phyloP scores from a whole-genome alignment of 2,329 filamentous ascomycete genomes.

The Xenosphaeropsis pyriputrescens region DNA sequence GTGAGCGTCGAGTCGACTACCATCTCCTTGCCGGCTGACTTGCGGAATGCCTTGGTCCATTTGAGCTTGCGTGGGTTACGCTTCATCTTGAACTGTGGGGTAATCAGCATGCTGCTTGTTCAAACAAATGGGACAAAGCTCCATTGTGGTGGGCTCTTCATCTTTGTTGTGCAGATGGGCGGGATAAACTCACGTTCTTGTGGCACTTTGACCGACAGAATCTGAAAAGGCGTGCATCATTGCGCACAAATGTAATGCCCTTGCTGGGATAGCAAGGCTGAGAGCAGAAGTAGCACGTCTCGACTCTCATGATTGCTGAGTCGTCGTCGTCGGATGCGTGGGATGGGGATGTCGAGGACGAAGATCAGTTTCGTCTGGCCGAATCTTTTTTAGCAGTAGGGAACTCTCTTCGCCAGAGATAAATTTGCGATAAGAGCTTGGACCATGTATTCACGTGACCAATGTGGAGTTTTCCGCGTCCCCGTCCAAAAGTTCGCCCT shows the following conservation, averaged over 20 bases:
- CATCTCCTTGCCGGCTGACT: conserved; percentile 72
- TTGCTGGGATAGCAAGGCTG: conserved; percentile 51
- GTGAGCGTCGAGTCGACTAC: conserved; percentile 87
- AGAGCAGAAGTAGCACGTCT: conserved; percentile 59
- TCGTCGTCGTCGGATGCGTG: conserved; percentile 1
- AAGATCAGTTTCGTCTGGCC: too few relatives aligned
- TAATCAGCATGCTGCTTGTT: neutral
- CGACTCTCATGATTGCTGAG: conserved; percentile 26
- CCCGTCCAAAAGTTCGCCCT: too few relatives aligned
- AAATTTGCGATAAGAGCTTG: too few relatives aligned
- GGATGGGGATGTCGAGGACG: too few relatives aligned
- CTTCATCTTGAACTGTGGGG: conserved; percentile 78
- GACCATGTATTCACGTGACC: too few relatives aligned
- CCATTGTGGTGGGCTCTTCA: neutral
- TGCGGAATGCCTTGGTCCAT: conserved; percentile 92
- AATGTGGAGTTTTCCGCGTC: too few relatives aligned
- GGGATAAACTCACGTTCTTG: conserved; percentile 31
- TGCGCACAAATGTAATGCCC: conserved; percentile 29
- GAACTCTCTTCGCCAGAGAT: too few relatives aligned
- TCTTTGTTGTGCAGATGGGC: neutral
- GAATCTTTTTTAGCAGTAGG: too few relatives aligned
- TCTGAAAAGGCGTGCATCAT: conserved; percentile 32
- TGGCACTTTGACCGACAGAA: conserved; percentile 43
- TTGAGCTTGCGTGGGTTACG: conserved; percentile 91
- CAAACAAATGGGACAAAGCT: neutral